Conservation (phyloP, 306 rosid genomes). For the Ziziphus jujuba region DNA sequence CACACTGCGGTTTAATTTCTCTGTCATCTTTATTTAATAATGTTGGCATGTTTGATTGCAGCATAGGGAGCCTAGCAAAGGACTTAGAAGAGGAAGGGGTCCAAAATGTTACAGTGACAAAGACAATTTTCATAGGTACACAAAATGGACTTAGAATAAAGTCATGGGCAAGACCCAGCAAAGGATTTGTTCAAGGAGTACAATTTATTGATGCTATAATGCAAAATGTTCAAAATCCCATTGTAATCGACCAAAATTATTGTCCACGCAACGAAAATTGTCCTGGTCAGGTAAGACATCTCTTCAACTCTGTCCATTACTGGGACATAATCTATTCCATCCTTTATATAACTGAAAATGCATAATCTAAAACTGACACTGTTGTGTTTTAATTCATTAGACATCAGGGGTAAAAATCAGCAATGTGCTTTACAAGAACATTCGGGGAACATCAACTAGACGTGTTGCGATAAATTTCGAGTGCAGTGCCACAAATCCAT, state of each 20-base stretch:
- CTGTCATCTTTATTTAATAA: neutral
- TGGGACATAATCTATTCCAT: neutral
- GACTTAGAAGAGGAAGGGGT: conserved; percentile 15
- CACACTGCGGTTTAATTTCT: too few relatives aligned
- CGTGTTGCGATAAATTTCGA: conserved; percentile 55
- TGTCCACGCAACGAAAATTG: conserved; percentile 13
- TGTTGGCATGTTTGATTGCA: neutral
- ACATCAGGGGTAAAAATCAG: conserved; percentile 45
- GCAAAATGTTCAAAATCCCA: neutral
- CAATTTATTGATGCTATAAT: conserved; percentile 1
- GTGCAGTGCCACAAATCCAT: conserved; percentile 49
- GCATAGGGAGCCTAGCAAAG: conserved; percentile 7
- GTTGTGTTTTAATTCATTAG: conserved; percentile 20
- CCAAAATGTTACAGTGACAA: conserved; percentile 13
- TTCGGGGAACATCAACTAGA: conserved; percentile 54
- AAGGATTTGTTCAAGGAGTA: conserved; percentile 1
- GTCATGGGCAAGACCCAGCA: conserved; percentile 5
- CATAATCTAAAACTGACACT: neutral
- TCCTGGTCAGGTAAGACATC: neutral
- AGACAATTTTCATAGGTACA: neutral
- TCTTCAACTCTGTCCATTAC: neutral
- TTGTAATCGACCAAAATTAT: conserved; percentile 10
- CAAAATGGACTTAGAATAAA: conserved; percentile 6
- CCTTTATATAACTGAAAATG: neutral
- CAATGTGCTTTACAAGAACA: conserved; percentile 44